Conservation (phyloP, 2,329 filamentous ascomycete species). For the Diaporthe australafricana region DNA sequence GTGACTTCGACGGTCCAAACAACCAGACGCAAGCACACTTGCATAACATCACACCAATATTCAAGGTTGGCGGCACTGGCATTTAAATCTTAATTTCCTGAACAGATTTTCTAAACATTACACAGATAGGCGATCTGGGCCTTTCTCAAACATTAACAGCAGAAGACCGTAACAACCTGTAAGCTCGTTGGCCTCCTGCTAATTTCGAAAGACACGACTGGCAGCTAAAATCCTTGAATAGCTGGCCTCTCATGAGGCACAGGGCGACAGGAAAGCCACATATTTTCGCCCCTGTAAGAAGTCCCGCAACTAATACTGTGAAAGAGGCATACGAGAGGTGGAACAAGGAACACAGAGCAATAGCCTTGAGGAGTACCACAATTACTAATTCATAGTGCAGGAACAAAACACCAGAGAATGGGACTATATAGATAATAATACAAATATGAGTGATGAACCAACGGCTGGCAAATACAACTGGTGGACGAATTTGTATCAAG, state of each 20-base stretch:
- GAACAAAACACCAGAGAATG: conserved; percentile 33
- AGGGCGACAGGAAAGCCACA: neutral
- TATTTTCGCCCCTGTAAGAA: conserved; percentile 28
- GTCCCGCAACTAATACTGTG: neutral
- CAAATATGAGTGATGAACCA: neutral
- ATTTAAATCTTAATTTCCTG: neutral
- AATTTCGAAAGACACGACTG: too few relatives aligned
- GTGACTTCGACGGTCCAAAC: conserved; percentile 9
- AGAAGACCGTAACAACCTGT: neutral
- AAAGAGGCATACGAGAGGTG: too few relatives aligned
- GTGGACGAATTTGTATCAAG: conserved; percentile 31
- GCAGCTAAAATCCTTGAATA: neutral
- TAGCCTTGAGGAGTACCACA: too few relatives aligned
- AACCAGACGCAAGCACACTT: neutral
- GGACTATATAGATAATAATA: conserved; percentile 21
- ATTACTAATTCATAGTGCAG: neutral
- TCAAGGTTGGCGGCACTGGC: conserved; percentile 4
- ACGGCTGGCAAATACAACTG: conserved; percentile 24
- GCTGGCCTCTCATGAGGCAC: neutral
- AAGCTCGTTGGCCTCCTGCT: neutral
- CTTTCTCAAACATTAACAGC: neutral
- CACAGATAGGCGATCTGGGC: conserved; percentile 28
- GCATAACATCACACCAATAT: conserved; percentile 9
- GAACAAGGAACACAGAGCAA: neutral
- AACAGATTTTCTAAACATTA: neutral